Conservation (phyloP, 2,329 filamentous ascomycete species). For the Sclerotinia spermophila region DNA sequence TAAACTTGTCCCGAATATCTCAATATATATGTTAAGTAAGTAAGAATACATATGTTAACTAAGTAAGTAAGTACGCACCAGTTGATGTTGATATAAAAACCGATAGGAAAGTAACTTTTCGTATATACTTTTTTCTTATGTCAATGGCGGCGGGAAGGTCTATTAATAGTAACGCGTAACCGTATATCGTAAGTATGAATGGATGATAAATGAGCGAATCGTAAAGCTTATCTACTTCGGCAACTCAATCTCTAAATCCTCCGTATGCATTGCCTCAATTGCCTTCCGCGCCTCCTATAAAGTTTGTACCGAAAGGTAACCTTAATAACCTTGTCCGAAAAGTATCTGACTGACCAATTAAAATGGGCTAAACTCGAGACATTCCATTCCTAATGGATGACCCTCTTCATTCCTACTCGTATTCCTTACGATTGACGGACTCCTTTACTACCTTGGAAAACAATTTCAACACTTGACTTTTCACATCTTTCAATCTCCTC, state of each 20-base stretch:
- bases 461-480: neutral
- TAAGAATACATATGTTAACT: too few species aligned
- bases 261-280: constrained; percentile 3
- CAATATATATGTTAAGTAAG: too few species aligned
- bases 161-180: constrained; percentile 11
- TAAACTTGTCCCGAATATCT: neutral
- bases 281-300: too few species aligned
- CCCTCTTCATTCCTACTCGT: constrained; percentile 8
- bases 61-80: too few species aligned
- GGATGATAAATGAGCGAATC: neutral
- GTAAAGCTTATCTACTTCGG: neutral
- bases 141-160: neutral
- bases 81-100: too few species aligned
- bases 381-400: constrained; percentile 13
- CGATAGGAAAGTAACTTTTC: neutral
- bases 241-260: neutral
- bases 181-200: neutral
- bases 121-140: constrained; percentile 1
- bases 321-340: too few species aligned
- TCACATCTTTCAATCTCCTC: neutral
- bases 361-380: constrained; percentile 5
- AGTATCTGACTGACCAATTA: constrained; percentile 3
- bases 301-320: too few species aligned
- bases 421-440: neutral
- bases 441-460: neutral